Evolutionary conservation across 768 basidiomycete genomes (phyloP).

Genomic region (Phylloporus scabripes): DNA sequence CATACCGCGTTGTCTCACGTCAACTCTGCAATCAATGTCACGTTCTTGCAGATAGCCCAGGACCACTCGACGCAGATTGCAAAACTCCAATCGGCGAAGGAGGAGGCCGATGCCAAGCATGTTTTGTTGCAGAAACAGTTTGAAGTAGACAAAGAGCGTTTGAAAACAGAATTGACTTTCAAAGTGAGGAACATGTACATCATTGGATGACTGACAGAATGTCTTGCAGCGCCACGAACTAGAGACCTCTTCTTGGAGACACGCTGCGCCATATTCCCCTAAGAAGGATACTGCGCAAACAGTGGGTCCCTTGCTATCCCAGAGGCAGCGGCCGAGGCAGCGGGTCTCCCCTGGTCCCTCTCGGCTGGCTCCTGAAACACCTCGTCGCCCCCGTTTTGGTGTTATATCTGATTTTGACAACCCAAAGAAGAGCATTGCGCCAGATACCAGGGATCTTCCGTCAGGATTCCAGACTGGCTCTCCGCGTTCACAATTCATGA

Average conservation of each 20-base stretch:
- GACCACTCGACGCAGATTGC: slow-evolving; percentile 53
- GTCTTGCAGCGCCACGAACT: slow-evolving; percentile 58
- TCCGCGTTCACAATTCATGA: slow-evolving; percentile 16
- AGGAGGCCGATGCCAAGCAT: slow-evolving; percentile 54
- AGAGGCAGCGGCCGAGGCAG: slow-evolving; percentile 35
- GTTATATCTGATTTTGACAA: slow-evolving; percentile 22
- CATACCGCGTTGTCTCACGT: not conserved
- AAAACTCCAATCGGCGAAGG: slow-evolving; percentile 54
- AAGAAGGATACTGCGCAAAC: slow-evolving; percentile 40
- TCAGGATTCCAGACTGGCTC: slow-evolving; percentile 23
- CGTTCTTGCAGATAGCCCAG: slow-evolving; percentile 43
- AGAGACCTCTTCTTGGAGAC: slow-evolving; percentile 51
- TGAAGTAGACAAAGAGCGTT: slow-evolving; percentile 62
- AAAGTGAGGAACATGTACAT: slow-evolving; percentile 42
- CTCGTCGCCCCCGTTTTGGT: slow-evolving; percentile 34
- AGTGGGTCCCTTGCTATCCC: slow-evolving; percentile 36
- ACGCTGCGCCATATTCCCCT: slow-evolving; percentile 40
- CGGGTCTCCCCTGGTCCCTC: slow-evolving; percentile 25
- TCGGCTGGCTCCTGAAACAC: slow-evolving; percentile 32
- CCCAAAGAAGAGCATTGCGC: slow-evolving; percentile 10
- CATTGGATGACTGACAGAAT: slow-evolving; percentile 10
- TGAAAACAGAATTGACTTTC: slow-evolving; percentile 65
- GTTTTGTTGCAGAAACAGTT: slow-evolving; percentile 52
- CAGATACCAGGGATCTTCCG: slow-evolving; percentile 20
- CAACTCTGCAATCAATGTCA: not conserved